Percentiles rank a stretch among this genome's conserved stretches.
These are phyloP conservation scores for Rachicladosporium sp. DNA, from an alignment of 2,329 filamentous ascomycete species.

Conservation along the genomic window DNA sequence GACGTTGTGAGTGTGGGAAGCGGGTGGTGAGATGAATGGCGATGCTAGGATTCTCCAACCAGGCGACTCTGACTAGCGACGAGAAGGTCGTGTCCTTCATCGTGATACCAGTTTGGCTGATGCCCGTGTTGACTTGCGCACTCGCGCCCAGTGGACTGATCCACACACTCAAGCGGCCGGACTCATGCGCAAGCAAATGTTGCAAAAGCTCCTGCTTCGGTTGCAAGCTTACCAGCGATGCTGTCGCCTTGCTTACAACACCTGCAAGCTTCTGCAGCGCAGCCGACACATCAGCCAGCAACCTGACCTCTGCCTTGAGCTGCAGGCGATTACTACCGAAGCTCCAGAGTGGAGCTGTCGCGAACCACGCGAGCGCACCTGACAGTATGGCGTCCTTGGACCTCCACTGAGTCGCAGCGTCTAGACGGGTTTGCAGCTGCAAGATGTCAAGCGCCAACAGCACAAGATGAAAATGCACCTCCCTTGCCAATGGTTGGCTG, in stretches of 20 bases:
- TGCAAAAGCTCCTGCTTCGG: conserved; percentile 75
- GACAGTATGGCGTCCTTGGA: conserved; percentile 83
- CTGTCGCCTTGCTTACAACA: conserved; percentile 38
- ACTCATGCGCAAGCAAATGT: conserved; percentile 71
- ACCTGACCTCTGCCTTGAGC: conserved; percentile 78
- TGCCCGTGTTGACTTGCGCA: conserved; percentile 19
- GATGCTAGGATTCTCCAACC: conserved; percentile 71
- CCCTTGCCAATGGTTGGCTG: conserved; percentile 75
- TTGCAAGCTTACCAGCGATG: conserved; percentile 53
- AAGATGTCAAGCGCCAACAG: conserved; percentile 72
- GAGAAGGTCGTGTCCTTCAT: conserved; percentile 24
- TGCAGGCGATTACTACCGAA: conserved; percentile 91
- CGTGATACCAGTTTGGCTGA: conserved; percentile 25
- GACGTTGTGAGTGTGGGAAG: conserved; percentile 56
- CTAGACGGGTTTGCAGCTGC: conserved; percentile 52
- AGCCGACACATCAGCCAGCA: conserved; percentile 62
- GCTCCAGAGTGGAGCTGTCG: conserved; percentile 70
- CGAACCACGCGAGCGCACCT: conserved; percentile 82
- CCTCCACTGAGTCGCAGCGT: conserved; percentile 59
- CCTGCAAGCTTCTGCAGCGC: conserved; percentile 53
- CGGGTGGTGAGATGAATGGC: conserved; percentile 74
- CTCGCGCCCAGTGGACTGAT: conserved; percentile 64
- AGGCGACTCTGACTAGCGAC: conserved; percentile 67
- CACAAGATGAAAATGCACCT: conserved; percentile 81
- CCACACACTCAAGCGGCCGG: conserved; percentile 77